Conservation (phyloP, 1,284 basidiomycete genomes). For the Cystobasidiaceae sp. region DNA sequence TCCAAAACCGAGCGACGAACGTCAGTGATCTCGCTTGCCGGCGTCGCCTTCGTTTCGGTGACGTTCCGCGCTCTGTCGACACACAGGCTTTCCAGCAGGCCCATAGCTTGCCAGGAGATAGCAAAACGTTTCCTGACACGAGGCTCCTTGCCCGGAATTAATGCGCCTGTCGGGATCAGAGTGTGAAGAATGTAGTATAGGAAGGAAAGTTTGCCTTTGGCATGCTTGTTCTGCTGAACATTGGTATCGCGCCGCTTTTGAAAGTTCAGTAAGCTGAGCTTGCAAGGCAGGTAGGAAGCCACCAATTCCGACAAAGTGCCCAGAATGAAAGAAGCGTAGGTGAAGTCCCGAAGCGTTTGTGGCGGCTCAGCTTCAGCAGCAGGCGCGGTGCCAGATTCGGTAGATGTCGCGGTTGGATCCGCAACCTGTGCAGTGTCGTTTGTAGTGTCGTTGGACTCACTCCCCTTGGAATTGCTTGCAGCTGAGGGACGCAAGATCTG, state of each 20-base stretch:
- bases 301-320: constrained; percentile 85
- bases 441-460: no score
- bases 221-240: not conserved
- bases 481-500: no score
- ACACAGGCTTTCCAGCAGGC: constrained; percentile 83
- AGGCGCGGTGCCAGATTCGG: no score
- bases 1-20: constrained; percentile 89
- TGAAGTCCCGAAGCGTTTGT: constrained; percentile 49
- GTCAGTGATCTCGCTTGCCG: constrained; percentile 68
- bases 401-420: not conserved
- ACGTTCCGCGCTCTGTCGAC: constrained; percentile 63
- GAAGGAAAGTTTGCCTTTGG: constrained; percentile 29
- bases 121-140: constrained; percentile 48
- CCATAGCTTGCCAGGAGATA: constrained; percentile 75
- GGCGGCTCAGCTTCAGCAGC: constrained; percentile 29
- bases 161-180: constrained; percentile 45
- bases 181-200: constrained; percentile 42
- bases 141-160: constrained; percentile 39
- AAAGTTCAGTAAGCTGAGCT: constrained; percentile 60
- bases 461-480: not conserved
- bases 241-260: constrained; percentile 1
- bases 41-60: constrained; percentile 55
- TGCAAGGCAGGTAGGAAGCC: constrained; percentile 89
- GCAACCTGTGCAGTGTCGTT: no score
- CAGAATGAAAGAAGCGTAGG: constrained; percentile 83